Conservation (phyloP, 2,329 filamentous ascomycete genomes). For the Clarireedia paspali region DNA sequence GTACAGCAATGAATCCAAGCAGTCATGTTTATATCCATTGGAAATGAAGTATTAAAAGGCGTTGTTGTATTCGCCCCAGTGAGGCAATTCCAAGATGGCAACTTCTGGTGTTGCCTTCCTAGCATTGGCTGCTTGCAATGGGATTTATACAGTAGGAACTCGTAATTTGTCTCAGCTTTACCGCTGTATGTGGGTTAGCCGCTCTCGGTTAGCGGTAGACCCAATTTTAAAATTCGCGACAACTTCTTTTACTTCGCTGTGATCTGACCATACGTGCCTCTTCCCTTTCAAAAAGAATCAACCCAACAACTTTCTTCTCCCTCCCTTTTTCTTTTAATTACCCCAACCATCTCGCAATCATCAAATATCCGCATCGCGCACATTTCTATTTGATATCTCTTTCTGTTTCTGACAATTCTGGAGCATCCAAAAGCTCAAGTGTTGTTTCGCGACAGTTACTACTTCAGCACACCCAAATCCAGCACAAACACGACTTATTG, state of each 20-base stretch:
- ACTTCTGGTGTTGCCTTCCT: not conserved
- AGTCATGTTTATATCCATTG: too few species aligned
- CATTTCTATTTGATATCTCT: not conserved
- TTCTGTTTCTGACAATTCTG: slow-evolving; percentile 4
- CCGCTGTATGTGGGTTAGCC: not conserved
- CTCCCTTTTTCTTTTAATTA: slow-evolving; percentile 1
- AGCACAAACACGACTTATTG: not conserved
- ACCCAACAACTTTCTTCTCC: not conserved
- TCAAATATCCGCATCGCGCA: slow-evolving; percentile 7
- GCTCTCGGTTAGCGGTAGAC: slow-evolving; percentile 6
- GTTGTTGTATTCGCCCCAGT: too few species aligned
- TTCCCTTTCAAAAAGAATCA: slow-evolving; percentile 6
- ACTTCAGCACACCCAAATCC: too few species aligned
- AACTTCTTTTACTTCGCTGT: slow-evolving; percentile 4
- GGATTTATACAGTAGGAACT: too few species aligned
- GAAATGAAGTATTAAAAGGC: too few species aligned
- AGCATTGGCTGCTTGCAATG: too few species aligned
- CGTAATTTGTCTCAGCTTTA: not conserved
- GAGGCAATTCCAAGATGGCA: not conserved
- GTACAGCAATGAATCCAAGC: not conserved
- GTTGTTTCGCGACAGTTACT: slow-evolving; percentile 7
- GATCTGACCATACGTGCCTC: slow-evolving; percentile 2
- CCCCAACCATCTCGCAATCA: not conserved
- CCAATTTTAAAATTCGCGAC: slow-evolving; percentile 8
- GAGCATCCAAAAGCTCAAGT: slow-evolving; percentile 8